These are phyloP conservation scores for Exophiala mesophila DNA, from an alignment of 2,329 filamentous ascomycete species.

Conservation along the genomic window DNA sequence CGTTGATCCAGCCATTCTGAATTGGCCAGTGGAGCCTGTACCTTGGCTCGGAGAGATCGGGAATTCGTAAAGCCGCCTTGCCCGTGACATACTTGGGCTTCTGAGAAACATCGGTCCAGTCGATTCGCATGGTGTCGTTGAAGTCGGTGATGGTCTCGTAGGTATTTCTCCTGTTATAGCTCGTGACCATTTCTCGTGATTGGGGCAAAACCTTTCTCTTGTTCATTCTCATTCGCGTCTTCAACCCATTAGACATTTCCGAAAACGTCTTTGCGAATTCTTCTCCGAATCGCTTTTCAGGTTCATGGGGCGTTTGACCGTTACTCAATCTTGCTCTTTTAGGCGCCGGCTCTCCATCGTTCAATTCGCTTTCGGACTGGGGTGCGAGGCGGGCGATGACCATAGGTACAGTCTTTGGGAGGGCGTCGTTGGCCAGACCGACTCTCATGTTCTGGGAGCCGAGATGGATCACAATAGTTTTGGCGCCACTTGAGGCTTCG, in stretches of 20 bases:
- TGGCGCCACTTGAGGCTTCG: conserved; percentile 69
- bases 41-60: conserved; percentile 80
- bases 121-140: conserved; percentile 88
- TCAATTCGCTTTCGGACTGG: conserved; percentile 76
- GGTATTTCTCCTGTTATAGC: conserved; percentile 81
- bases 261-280: conserved; percentile 69
- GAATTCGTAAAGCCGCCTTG: conserved; percentile 74
- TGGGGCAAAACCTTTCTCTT: conserved; percentile 96
- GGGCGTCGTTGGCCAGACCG: conserved; percentile 88
- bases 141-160: conserved; percentile 87
- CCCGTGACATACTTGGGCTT: conserved; percentile 74
- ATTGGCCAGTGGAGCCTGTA: conserved; percentile 95
- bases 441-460: conserved; percentile 94
- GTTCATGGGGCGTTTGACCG: conserved; percentile 40
- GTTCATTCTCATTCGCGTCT: conserved; percentile 83
- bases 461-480: conserved; percentile 89
- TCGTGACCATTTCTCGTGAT: conserved; percentile 90
- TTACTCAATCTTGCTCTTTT: conserved; percentile 59
- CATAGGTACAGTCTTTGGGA: conserved; percentile 93
- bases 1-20: conserved; percentile 80
- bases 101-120: conserved; percentile 80
- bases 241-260: conserved; percentile 80
- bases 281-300: conserved; percentile 81
- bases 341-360: conserved; percentile 71
- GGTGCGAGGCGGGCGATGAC: conserved; percentile 75